These are phyloP conservation scores for Litsea cubeba DNA, from an alignment of 164 flowering plant species.

Conservation along the genomic window DNA sequence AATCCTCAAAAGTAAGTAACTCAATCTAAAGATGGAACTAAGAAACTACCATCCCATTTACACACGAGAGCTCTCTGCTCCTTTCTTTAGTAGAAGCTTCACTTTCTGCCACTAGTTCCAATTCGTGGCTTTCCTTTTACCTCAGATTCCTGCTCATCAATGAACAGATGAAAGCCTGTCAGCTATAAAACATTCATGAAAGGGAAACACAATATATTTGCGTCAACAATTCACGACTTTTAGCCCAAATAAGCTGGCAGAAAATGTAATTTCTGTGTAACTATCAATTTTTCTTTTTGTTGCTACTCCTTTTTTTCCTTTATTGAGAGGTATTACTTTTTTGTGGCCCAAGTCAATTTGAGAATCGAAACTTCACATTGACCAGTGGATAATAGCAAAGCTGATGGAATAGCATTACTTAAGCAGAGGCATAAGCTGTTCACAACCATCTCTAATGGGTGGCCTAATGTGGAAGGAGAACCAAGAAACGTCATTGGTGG, in stretches of 20 bases:
- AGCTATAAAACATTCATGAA: neutral
- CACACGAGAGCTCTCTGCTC: no score
- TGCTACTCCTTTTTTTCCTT: no score
- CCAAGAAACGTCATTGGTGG: neutral
- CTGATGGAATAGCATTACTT: neutral
- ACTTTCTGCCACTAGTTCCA: slow-evolving; percentile 48
- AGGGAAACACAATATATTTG: no score
- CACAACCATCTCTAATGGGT: neutral
- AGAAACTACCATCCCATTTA: no score
- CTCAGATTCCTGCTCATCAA: slow-evolving; percentile 56
- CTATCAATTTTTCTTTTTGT: no score
- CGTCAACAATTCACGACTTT: no score
- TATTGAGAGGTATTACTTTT: no score
- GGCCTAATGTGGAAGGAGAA: neutral
- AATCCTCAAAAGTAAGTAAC: no score
- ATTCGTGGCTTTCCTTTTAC: slow-evolving; percentile 76
- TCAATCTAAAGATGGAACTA: no score
- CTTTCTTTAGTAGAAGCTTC: slow-evolving; percentile 12
- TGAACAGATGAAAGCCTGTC: neutral
- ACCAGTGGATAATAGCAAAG: neutral
- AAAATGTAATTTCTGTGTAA: no score
- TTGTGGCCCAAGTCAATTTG: no score
- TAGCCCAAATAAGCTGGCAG: neutral
- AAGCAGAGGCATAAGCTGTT: neutral
- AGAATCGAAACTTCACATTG: no score